Percentiles rank a stretch among this genome's conserved stretches.
Conservation (phyloP, 768 basidiomycete species). For the Podaxis sp. region DNA sequence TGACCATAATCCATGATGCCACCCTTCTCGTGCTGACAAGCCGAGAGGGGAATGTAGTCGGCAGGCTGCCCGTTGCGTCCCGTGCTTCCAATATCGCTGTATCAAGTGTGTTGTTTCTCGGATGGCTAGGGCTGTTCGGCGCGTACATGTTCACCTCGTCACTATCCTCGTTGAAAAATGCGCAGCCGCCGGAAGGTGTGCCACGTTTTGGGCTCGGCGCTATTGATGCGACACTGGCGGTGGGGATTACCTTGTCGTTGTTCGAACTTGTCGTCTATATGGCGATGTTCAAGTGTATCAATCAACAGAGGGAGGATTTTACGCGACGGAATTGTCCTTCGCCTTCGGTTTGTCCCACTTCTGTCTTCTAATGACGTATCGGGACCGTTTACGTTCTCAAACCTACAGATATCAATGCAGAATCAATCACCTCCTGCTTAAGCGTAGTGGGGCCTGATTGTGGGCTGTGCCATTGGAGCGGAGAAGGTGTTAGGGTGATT, state of each 20-base stretch:
- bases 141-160: neutral
- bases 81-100: too few species aligned
- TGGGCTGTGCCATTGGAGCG: neutral
- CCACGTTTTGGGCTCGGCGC: neutral
- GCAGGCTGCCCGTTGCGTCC: too few species aligned
- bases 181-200: neutral
- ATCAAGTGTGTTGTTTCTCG: too few species aligned
- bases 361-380: neutral
- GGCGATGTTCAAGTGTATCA: neutral
- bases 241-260: neutral
- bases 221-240: neutral
- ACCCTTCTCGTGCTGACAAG: too few species aligned
- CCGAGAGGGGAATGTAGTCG: too few species aligned
- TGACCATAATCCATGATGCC: too few species aligned
- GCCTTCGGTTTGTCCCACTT: neutral
- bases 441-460: neutral
- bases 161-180: neutral
- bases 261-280: neutral
- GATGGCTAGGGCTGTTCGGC: neutral
- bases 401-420: neutral
- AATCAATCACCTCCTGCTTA: neutral
- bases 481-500: too few species aligned
- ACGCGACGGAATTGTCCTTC: neutral
- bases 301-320: neutral
- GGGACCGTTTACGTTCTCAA: neutral